A percentile compares a stretch with the other conserved stretches of the same genome.
phyloP scores from a whole-genome alignment of 306 rosid genomes.

The Cucurbita pepo region DNA sequence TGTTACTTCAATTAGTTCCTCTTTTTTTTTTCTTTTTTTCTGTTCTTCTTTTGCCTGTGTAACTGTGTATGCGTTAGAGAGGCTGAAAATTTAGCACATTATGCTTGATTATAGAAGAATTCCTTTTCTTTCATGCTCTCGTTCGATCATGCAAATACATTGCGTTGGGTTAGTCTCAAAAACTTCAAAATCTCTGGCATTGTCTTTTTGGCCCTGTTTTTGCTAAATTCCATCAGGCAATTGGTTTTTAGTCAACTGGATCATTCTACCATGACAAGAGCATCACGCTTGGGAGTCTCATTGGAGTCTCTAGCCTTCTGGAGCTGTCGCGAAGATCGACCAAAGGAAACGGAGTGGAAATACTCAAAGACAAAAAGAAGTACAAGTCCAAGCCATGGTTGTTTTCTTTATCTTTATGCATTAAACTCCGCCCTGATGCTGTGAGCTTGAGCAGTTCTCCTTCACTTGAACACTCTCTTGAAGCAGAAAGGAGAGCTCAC shows the following conservation, averaged over 20 bases:
- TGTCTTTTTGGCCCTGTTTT: neutral
- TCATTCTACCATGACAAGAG: conserved; percentile 45
- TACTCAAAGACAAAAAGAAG: conserved; percentile 22
- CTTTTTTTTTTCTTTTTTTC: too few species aligned
- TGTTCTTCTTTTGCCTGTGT: neutral
- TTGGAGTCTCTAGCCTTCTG: conserved; percentile 38
- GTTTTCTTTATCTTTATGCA: conserved; percentile 50
- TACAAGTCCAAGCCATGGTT: conserved; percentile 38
- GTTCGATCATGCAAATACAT: neutral
- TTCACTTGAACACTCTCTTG: conserved; percentile 52
- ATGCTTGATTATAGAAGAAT: neutral
- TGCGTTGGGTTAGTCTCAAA: neutral
- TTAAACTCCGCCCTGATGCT: conserved; percentile 42
- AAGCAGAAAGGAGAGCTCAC: conserved; percentile 38
- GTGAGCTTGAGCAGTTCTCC: conserved; percentile 27
- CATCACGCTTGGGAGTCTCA: conserved; percentile 58
- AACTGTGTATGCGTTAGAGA: too few species aligned
- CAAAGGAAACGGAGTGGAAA: conserved; percentile 24
- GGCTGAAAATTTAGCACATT: neutral
- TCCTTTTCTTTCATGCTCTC: neutral
- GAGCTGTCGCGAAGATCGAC: conserved; percentile 40
- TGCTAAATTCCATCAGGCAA: conserved; percentile 1
- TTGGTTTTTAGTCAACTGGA: conserved; percentile 28
- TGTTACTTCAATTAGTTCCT: neutral
- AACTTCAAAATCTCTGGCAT: neutral